Conservation (phyloP, 345 rosid genomes). For the Lepidium didymum region DNA sequence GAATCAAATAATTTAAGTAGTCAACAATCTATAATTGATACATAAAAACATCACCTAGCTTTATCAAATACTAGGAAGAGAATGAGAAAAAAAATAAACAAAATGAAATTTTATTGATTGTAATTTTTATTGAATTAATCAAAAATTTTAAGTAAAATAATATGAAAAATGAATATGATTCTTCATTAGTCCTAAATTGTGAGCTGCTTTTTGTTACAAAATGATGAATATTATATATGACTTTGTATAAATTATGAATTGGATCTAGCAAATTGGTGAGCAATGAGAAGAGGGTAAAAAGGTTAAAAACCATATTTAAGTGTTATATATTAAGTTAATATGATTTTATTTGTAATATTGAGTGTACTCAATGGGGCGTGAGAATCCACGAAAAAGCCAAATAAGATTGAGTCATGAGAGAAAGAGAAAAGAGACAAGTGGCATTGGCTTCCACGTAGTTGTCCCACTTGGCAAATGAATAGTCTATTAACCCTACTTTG, state of each 20-base stretch:
- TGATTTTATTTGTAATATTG: not conserved
- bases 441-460: constrained; percentile 21
- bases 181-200: not conserved
- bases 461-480: constrained; percentile 24
- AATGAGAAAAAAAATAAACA: too few species aligned
- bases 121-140: not conserved
- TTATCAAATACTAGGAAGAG: not conserved
- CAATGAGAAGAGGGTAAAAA: not conserved
- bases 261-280: not conserved
- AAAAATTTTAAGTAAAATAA: too few species aligned
- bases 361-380: constrained; percentile 5
- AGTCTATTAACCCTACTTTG: not conserved
- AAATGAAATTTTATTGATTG: not conserved
- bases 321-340: too few species aligned
- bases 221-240: too few species aligned
- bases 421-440: constrained; percentile 15
- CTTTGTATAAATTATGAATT: not conserved
- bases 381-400: constrained; percentile 16
- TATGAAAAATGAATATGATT: not conserved
- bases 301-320: not conserved
- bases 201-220: too few species aligned
- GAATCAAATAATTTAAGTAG: not conserved
- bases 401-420: not conserved
- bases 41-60: not conserved
- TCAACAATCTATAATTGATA: not conserved